Evolutionary conservation across 495 filamentous ascomycete genomes (phyloP), one percentile per base, ranked within the genome.

Genomic region (Sphaerosporella brunnea): DNA sequence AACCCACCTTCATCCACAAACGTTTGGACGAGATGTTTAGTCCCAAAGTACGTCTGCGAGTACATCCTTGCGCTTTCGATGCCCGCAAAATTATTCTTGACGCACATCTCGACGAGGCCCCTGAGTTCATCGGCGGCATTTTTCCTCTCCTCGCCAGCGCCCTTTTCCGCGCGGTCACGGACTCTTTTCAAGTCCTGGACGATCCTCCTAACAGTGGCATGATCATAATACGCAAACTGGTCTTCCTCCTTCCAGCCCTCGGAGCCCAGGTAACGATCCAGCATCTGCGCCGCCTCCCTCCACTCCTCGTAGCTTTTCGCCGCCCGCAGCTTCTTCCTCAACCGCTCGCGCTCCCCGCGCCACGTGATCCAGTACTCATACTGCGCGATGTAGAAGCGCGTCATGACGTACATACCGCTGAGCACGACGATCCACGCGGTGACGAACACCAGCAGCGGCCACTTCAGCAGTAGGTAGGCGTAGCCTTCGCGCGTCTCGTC

Each of bases 21-120:
- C 34, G 76, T 72, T 65, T 96, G 92, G 13, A 92, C 85, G 37
- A 93, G 63, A 34, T 85, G 74, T 61, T 97, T 97, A 1, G 90
- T 97, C 19, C 92, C 90, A 48, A 85, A 93, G 55, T 97, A 96
- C 1, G 87, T 87, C 66, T 96, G 84, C 53, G 81, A 88, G 62
- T 97, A 97, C 10, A 97, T 69, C 32, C 84, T 70, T 18, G 90
- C 78, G 52, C 93, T 95, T 65, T 97, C 90, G n/a, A 90, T 77
- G 0, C 90, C 90, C 8, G 79, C 82, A 64, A 94, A 96, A 59
- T 96, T 96, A 62, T 82, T 92, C 73, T 94, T 97, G 50, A 96
- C 80, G 55, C 87, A 94, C 13, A 80, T 80, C 66, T 95, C 86
- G 24, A 90, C 66, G 39, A 96, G 62, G 5, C 66, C 69, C 37